Percentiles rank a stretch among this genome's conserved stretches.
Evolutionary conservation across 1,284 basidiomycete species (phyloP).

Genomic region (Fomitiporia mediterranea): DNA sequence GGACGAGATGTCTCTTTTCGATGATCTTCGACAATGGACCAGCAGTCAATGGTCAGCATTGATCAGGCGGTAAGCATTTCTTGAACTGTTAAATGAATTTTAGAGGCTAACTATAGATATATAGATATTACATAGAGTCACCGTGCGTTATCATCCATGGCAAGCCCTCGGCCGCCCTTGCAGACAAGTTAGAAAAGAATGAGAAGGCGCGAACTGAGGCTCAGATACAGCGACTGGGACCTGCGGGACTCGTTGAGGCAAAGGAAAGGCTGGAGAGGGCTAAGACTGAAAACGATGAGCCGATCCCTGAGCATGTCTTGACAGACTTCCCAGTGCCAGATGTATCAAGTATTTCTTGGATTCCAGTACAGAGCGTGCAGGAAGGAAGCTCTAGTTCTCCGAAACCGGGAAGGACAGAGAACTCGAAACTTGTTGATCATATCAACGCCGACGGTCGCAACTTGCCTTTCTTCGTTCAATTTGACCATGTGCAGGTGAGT

Average conservation of each 20-base stretch:
- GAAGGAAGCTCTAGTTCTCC: slow-evolving; percentile 50
- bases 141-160: slow-evolving; percentile 75
- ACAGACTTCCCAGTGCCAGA: slow-evolving; percentile 84
- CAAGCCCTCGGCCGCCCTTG: slow-evolving; percentile 85
- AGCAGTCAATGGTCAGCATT: slow-evolving; percentile 76
- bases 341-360: slow-evolving; percentile 91
- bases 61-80: slow-evolving; percentile 59
- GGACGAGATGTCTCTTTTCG: slow-evolving; percentile 78
- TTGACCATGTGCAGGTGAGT: slow-evolving; percentile 77
- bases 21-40: slow-evolving; percentile 66
- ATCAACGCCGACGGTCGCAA: slow-evolving; percentile 65
- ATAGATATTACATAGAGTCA: slow-evolving; percentile 74
- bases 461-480: slow-evolving; percentile 90
- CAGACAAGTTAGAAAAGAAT: slow-evolving; percentile 74
- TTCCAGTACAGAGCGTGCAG: slow-evolving; percentile 81
- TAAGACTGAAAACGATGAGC: slow-evolving; percentile 81
- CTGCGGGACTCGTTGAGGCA: slow-evolving; percentile 74
- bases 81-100: slow-evolving; percentile 5
- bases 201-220: slow-evolving; percentile 76
- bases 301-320: slow-evolving; percentile 80
- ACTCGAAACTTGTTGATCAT: slow-evolving; percentile 51
- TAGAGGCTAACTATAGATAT: neutral
- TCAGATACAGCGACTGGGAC: slow-evolving; percentile 72
- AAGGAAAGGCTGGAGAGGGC: slow-evolving; percentile 73
- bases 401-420: slow-evolving; percentile 27